phyloP scores from a whole-genome alignment of 2,329 filamentous ascomycete species.

The Aspergillus novofumigatus region DNA sequence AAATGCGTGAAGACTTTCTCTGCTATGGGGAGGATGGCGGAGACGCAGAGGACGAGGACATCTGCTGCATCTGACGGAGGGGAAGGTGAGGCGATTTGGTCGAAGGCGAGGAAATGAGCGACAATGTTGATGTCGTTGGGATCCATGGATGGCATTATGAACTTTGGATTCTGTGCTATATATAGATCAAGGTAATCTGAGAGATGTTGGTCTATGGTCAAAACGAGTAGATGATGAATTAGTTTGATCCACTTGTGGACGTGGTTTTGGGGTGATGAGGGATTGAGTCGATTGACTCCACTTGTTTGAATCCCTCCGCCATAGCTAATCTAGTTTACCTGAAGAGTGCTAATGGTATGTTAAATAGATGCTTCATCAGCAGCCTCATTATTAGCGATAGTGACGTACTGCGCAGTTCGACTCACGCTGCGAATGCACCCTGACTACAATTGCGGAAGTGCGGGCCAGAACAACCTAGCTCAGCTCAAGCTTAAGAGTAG shows the following conservation, averaged over 20 bases:
- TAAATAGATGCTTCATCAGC: no score
- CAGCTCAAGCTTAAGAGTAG: no score
- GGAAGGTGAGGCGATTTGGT: slow-evolving; percentile 17
- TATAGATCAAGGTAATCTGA: neutral
- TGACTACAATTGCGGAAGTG: no score
- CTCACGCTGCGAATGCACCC: no score
- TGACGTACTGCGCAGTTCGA: no score
- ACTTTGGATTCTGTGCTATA: neutral
- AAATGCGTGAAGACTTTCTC: slow-evolving; percentile 33
- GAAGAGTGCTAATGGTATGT: no score
- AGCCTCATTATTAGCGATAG: no score
- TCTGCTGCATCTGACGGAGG: slow-evolving; percentile 22
- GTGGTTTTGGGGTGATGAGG: no score
- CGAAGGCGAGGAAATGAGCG: slow-evolving; percentile 25
- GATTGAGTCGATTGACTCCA: neutral
- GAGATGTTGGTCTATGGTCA: neutral
- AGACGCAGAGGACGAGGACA: slow-evolving; percentile 40
- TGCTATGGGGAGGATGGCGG: slow-evolving; percentile 35
- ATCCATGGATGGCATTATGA: neutral
- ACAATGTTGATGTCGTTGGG: slow-evolving; percentile 28
- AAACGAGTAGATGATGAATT: neutral
- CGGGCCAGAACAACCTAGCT: no score
- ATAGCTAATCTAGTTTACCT: no score
- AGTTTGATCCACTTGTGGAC: neutral
- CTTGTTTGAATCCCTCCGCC: neutral